Conservation (phyloP, 116 monocot genomes). For the Iris pallida region DNA sequence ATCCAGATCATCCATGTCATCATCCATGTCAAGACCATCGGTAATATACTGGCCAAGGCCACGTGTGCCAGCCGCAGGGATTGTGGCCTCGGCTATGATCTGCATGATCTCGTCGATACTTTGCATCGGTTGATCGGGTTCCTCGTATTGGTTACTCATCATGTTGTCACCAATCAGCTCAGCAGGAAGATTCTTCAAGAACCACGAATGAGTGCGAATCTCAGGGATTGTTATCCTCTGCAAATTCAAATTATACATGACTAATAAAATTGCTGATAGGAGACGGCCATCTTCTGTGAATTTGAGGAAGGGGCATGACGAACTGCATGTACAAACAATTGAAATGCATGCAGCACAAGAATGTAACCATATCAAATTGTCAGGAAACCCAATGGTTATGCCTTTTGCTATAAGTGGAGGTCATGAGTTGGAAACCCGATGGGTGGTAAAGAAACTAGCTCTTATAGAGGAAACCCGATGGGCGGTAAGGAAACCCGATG, state of each 20-base stretch:
- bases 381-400: too few relatives aligned
- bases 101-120: conserved; percentile 84
- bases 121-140: conserved; percentile 74
- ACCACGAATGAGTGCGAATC: conserved; percentile 75
- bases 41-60: conserved; percentile 26
- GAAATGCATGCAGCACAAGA: too few relatives aligned
- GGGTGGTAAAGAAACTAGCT: too few relatives aligned
- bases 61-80: conserved; percentile 58
- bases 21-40: conserved; percentile 49
- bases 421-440: too few relatives aligned
- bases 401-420: too few relatives aligned
- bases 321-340: too few relatives aligned
- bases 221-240: conserved; percentile 87
- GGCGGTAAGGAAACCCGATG: too few relatives aligned
- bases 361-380: too few relatives aligned
- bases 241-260: conserved; percentile 1
- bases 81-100: conserved; percentile 66
- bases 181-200: conserved; percentile 69
- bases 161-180: conserved; percentile 65
- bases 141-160: conserved; percentile 40
- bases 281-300: too few relatives aligned
- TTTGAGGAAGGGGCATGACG: too few relatives aligned
- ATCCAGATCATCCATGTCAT: conserved; percentile 84
- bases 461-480: too few relatives aligned
- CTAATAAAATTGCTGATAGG: too few relatives aligned